Percentiles rank a stretch among this genome's conserved stretches.
phyloP scores from a whole-genome alignment of 306 rosid genomes.

The Quercus gilva region DNA sequence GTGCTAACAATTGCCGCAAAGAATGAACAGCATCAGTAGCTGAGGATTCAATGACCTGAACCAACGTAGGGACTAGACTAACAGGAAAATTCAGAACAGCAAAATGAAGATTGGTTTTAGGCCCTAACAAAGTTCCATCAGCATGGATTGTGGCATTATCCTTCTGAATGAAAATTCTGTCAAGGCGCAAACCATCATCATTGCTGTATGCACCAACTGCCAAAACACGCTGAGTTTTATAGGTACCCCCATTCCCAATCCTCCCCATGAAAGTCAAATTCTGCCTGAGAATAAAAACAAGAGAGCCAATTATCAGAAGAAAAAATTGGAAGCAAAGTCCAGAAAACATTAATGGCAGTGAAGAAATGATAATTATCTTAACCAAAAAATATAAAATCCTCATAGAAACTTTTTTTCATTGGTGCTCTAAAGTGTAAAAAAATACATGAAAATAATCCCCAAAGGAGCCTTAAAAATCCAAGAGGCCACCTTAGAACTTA shows the following conservation, averaged over 20 bases:
- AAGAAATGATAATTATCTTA: not conserved
- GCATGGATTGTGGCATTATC: slow-evolving; percentile 95
- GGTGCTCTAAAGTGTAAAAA: not conserved
- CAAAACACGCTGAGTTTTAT: slow-evolving; percentile 74
- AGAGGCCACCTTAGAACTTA: not conserved
- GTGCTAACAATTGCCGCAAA: slow-evolving; percentile 65
- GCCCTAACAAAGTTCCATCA: slow-evolving; percentile 90
- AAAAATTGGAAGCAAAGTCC: slow-evolving; percentile 17
- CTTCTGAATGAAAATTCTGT: slow-evolving; percentile 70
- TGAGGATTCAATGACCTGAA: slow-evolving; percentile 80
- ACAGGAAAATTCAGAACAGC: slow-evolving; percentile 89
- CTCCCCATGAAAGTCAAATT: slow-evolving; percentile 89
- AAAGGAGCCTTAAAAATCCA: not conserved
- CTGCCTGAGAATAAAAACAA: slow-evolving; percentile 60
- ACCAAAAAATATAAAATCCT: not conserved
- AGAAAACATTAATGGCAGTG: not conserved
- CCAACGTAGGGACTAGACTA: slow-evolving; percentile 77
- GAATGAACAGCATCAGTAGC: slow-evolving; percentile 69
- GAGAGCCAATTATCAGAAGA: slow-evolving; percentile 24
- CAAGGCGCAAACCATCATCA: slow-evolving; percentile 72
- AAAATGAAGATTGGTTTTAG: slow-evolving; percentile 84
- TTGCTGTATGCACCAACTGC: slow-evolving; percentile 87
- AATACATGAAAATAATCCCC: not conserved
- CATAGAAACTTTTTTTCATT: not conserved
- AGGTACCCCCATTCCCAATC: slow-evolving; percentile 98